These are phyloP conservation scores for Nitzschia putrida DNA, from an alignment of 108 stramenopile species.

Conservation along the genomic window DNA sequence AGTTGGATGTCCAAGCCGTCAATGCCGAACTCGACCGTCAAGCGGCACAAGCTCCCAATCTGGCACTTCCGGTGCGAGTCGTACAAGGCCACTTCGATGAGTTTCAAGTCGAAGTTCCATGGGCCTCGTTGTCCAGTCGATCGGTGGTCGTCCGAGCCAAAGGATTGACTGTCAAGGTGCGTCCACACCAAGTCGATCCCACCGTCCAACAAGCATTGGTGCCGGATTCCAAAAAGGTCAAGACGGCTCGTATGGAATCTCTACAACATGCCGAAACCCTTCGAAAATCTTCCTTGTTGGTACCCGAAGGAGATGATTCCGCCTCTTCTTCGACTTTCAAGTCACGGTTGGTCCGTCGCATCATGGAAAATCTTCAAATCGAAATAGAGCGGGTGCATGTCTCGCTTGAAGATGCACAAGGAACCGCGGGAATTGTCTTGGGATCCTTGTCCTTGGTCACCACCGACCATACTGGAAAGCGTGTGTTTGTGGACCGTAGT, in stretches of 20 bases:
- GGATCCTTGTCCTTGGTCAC: slow-evolving; percentile 67
- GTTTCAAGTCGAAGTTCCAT: slow-evolving; percentile 84
- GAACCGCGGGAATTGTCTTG: slow-evolving; percentile 64
- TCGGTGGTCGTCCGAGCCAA: slow-evolving; percentile 72
- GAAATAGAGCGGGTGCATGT: slow-evolving; percentile 80
- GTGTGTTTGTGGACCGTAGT: slow-evolving; percentile 75
- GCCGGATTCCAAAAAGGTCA: not conserved
- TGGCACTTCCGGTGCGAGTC: slow-evolving; percentile 73
- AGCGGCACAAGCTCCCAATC: slow-evolving; percentile 67
- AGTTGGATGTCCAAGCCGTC: slow-evolving; percentile 78
- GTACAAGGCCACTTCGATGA: slow-evolving; percentile 58
- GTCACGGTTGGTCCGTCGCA: slow-evolving; percentile 68
- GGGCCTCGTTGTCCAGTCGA: slow-evolving; percentile 67
- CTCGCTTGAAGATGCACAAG: slow-evolving; percentile 46
- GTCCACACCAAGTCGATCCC: slow-evolving; percentile 47
- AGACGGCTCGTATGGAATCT: slow-evolving; percentile 40
- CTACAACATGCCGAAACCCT: slow-evolving; percentile 50
- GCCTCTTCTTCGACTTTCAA: slow-evolving; percentile 49
- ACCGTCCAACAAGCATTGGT: not conserved
- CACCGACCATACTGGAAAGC: slow-evolving; percentile 66
- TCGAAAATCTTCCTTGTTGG: slow-evolving; percentile 51
- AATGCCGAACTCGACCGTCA: slow-evolving; percentile 73
- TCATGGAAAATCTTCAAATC: slow-evolving; percentile 83
- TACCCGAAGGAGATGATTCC: slow-evolving; percentile 42
- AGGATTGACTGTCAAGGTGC: slow-evolving; percentile 63